phyloP scores from a whole-genome alignment of 441 rosid genomes.

The Flueggea neowawraea region DNA sequence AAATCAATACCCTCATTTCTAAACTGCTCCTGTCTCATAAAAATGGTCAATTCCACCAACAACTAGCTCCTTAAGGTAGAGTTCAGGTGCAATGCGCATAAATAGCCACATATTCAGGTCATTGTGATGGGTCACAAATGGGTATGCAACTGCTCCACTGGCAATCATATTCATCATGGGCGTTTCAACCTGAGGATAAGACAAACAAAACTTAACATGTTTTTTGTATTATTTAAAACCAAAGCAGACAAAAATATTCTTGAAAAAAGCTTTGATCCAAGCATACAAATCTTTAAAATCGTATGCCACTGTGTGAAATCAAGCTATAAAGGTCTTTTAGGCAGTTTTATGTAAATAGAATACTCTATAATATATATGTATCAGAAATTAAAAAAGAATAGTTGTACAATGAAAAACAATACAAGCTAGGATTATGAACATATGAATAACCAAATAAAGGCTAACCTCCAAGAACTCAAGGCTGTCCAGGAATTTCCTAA shows the following conservation, averaged over 20 bases:
- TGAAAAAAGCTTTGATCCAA: no score
- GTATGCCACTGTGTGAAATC: no score
- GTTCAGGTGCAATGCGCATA: constrained; percentile 95
- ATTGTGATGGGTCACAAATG: constrained; percentile 90
- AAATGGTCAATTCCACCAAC: constrained; percentile 87
- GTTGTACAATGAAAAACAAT: background rate
- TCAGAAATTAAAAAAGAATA: background rate
- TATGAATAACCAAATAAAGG: background rate
- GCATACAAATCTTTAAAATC: no score
- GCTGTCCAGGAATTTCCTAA: constrained; percentile 61
- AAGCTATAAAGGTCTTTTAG: no score
- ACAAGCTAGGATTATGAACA: background rate
- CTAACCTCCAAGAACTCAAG: constrained; percentile 72
- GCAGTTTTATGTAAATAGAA: no score
- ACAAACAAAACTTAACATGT: no score
- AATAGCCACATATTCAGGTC: constrained; percentile 70
- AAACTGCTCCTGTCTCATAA: constrained; percentile 89
- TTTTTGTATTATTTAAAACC: no score
- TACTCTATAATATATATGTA: no score
- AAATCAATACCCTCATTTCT: constrained; percentile 94
- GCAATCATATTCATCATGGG: constrained; percentile 93
- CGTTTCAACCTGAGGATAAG: constrained; percentile 62
- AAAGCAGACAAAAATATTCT: no score
- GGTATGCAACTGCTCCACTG: constrained; percentile 95
- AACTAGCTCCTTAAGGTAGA: constrained; percentile 73